A percentile compares a stretch with the other conserved stretches of the same genome.
Conservation (phyloP, 805 yeast species). For the Cyberlindnera maritima region DNA sequence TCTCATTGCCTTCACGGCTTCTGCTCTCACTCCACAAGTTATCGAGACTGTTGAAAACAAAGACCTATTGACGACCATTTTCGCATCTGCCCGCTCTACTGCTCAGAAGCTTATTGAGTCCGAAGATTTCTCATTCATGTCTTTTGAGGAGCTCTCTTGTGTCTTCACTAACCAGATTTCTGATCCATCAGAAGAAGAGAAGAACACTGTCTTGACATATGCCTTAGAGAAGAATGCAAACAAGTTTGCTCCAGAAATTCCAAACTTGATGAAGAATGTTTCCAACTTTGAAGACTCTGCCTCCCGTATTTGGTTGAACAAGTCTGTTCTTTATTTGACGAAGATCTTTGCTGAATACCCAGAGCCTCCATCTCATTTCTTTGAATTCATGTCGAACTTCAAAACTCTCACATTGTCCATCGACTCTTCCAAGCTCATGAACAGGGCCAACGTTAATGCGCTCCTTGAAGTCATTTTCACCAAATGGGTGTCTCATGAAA, state of each 20-base stretch:
- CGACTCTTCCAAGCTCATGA: slow-evolving; percentile 40
- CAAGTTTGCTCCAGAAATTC: slow-evolving; percentile 31
- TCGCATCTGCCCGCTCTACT: slow-evolving; percentile 7
- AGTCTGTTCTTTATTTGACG: slow-evolving; percentile 58
- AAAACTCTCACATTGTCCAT: slow-evolving; percentile 29
- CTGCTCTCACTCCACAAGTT: slow-evolving; percentile 9
- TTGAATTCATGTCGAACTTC: slow-evolving; percentile 33
- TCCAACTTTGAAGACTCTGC: slow-evolving; percentile 17
- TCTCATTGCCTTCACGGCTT: slow-evolving; percentile 14
- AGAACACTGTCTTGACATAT: slow-evolving; percentile 25
- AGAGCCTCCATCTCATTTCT: slow-evolving; percentile 28
- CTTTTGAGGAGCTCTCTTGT: slow-evolving; percentile 28
- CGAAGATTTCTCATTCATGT: slow-evolving; percentile 32
- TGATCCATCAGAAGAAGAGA: slow-evolving; percentile 25
- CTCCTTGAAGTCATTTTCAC: slow-evolving; percentile 62
- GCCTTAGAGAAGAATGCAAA: slow-evolving; percentile 26
- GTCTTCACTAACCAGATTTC: slow-evolving; percentile 21
- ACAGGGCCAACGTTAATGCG: slow-evolving; percentile 50
- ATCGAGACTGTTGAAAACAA: background rate
- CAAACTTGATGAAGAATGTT: slow-evolving; percentile 24
- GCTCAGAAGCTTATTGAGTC: slow-evolving; percentile 21
- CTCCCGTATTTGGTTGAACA: slow-evolving; percentile 50
- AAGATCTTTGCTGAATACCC: slow-evolving; percentile 56
- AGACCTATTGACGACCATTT: background rate
- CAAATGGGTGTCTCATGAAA: slow-evolving; percentile 42